These are phyloP conservation scores for Closterium sp. DNA, from an alignment of 139 green algal species.

Conservation along the genomic window DNA sequence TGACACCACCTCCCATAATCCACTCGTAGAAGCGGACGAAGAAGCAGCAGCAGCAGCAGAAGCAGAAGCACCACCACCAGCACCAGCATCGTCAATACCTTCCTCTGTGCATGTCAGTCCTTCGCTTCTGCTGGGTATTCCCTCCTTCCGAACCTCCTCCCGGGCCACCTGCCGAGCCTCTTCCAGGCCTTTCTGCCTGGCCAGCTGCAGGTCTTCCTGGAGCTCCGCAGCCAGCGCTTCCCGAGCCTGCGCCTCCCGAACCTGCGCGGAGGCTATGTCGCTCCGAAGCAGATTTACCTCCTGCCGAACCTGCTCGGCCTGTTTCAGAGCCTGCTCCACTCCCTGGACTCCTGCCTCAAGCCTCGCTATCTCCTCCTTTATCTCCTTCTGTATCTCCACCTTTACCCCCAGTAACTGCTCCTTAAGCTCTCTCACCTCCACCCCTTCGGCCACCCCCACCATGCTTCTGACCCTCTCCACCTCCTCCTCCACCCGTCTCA, in stretches of 20 bases:
- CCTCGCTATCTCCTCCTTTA: background rate
- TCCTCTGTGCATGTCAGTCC: no score
- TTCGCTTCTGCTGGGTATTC: background rate
- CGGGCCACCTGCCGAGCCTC: background rate
- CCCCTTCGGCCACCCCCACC: no score
- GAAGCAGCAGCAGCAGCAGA: background rate
- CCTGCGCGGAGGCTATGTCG: no score
- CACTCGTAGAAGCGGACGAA: background rate
- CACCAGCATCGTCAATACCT: background rate
- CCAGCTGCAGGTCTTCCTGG: background rate
- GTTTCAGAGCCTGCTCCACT: background rate
- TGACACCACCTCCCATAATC: background rate
- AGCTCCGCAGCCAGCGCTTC: background rate
- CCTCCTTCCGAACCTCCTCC: background rate
- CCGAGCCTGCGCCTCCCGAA: background rate
- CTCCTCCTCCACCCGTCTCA: background rate
- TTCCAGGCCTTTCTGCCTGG: background rate
- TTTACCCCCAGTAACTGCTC: background rate
- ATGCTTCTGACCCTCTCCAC: background rate
- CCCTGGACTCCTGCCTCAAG: background rate
- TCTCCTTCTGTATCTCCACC: background rate
- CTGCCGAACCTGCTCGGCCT: background rate
- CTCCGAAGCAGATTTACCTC: no score
- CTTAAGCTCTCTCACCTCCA: background rate
- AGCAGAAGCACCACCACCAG: background rate